Evolutionary conservation across 805 yeast species (phyloP).

Genomic region (Yamadazyma sp.): DNA sequence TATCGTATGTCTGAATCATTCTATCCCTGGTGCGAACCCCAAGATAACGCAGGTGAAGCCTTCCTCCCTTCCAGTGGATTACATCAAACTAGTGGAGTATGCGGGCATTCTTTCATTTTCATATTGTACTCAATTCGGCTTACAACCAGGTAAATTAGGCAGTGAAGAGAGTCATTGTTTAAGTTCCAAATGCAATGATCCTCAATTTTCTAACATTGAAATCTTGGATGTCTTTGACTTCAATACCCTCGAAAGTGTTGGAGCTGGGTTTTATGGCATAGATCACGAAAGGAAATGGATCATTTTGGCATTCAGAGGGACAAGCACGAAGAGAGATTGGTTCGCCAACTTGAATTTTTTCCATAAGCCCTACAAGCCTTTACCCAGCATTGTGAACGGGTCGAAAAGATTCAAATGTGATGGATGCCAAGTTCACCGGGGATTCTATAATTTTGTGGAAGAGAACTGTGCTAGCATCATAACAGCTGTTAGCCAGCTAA

Average conservation of each 20-base stretch:
- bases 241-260: constrained; percentile 43
- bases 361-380: constrained; percentile 50
- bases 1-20: not conserved
- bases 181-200: constrained; percentile 22
- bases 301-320: constrained; percentile 61
- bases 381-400: constrained; percentile 20
- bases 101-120: constrained; percentile 38
- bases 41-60: too few species aligned
- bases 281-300: constrained; percentile 47
- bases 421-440: constrained; percentile 62
- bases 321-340: constrained; percentile 63
- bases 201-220: constrained; percentile 25
- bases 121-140: constrained; percentile 37
- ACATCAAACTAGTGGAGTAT: constrained; percentile 26
- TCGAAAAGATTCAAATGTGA: constrained; percentile 33
- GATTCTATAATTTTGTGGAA: constrained; percentile 52
- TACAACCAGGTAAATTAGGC: constrained; percentile 25
- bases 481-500: constrained; percentile 31
- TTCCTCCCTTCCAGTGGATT: constrained; percentile 16
- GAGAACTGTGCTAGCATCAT: constrained; percentile 41
- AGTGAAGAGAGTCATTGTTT: constrained; percentile 23
- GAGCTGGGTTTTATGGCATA: constrained; percentile 55
- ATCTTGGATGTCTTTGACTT: constrained; percentile 43
- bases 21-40: too few species aligned
- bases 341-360: constrained; percentile 51